Percentiles rank a stretch among this genome's conserved stretches.
These are phyloP conservation scores for Tilletia setariae DNA, from an alignment of 1,284 basidiomycete species.

Conservation along the genomic window DNA sequence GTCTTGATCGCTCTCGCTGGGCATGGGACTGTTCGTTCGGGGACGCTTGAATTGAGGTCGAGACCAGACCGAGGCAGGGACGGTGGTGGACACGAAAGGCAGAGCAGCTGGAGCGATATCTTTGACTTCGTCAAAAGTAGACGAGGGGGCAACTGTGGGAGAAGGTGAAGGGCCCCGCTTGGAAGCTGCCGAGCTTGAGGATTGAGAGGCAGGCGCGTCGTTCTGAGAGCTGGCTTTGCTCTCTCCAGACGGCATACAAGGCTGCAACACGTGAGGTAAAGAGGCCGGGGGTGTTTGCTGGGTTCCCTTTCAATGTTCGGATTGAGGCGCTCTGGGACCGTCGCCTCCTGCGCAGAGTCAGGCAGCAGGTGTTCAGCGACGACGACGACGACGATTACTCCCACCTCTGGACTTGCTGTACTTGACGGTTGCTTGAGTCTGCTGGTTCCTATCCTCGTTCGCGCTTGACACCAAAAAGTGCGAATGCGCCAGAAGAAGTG, in stretches of 20 bases:
- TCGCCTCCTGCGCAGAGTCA: too few relatives aligned
- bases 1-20: neutral
- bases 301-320: too few relatives aligned
- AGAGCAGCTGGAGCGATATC: neutral
- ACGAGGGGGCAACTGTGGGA: neutral
- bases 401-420: too few relatives aligned
- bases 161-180: neutral
- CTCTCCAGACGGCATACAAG: conserved; percentile 8
- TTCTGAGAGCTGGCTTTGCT: conserved; percentile 9
- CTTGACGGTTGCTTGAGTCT: too few relatives aligned
- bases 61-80: neutral
- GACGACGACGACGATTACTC: too few relatives aligned
- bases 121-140: neutral
- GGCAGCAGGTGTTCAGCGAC: too few relatives aligned
- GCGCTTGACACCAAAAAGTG: too few relatives aligned
- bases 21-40: conserved; percentile 6
- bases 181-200: neutral
- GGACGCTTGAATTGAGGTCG: conserved; percentile 14
- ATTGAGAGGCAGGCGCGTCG: neutral
- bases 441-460: too few relatives aligned
- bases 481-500: too few relatives aligned
- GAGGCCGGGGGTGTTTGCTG: too few relatives aligned
- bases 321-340: too few relatives aligned
- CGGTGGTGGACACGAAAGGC: neutral
- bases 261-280: neutral